Evolutionary conservation across 2,329 filamentous ascomycete species (phyloP), one percentile per base, ranked within the genome.

Genomic region (Coccinonectria pachysandricola): DNA sequence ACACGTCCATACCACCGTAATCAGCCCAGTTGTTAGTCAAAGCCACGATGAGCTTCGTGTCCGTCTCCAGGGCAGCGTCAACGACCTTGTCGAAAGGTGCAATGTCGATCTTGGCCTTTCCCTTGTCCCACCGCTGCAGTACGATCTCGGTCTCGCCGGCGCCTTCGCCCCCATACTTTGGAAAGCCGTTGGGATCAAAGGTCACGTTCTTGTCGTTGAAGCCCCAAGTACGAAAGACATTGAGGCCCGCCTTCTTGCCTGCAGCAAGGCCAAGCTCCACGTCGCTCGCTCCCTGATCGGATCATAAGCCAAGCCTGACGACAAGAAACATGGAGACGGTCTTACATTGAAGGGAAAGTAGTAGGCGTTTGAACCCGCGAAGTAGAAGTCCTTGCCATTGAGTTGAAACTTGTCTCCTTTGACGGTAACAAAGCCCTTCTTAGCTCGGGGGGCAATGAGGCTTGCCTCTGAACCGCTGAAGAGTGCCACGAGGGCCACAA

Each of bases 21-120:
- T 81, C 77, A 23, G 59, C 59, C 75, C 75, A 82, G 53, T 80
- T 72, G 54, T 81, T 81, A 29, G 79, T 71, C 21, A 79, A 65
- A 40, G 71, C 67, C 45, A 75, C 65, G 36, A 79, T 73, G 10
- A 79, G 53, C 48, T 76, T 75, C 38, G 79, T 60, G 3, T 65
- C 69, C 27, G 68, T 59, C 15, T 59, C 58, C 46, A 75, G 71
- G 3, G 74, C 75, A 0, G 65, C 59, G 14, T 61, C 46, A 23
- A 80, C 73, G 1, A 79, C 73, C 21, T 69, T 70, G 40, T 81
- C 76, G 6, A 81, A 64, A 4, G 14, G 32, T 23, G 48, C 72
- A 60, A 7, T 80, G 64, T 10, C 76, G 75, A 45, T 79, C 57
- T 26, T 28, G 4, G 34, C 24, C 18, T 64, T 41, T 3, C 72